These are phyloP conservation scores for Aspergillus thermomutatus DNA, from an alignment of 2,329 filamentous ascomycete genomes.

Conservation along the genomic window DNA sequence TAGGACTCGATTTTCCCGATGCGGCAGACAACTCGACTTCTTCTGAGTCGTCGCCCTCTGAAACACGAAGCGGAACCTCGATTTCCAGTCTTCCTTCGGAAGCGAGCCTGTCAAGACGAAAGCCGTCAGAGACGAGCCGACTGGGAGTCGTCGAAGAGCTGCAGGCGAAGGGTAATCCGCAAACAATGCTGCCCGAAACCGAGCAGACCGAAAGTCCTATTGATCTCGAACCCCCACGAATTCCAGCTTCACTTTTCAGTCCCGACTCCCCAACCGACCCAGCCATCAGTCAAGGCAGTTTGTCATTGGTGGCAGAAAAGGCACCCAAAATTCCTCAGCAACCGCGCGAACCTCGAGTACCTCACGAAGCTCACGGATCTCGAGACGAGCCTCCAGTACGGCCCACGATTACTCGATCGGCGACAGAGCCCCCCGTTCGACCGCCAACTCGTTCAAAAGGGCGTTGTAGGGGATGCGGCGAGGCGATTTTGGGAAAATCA, in stretches of 20 bases:
- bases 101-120: constrained; percentile 25
- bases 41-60: constrained; percentile 61
- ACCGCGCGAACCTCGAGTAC: too few species aligned
- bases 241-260: constrained; percentile 28
- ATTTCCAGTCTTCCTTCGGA: constrained; percentile 56
- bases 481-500: constrained; percentile 81
- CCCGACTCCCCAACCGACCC: constrained; percentile 50
- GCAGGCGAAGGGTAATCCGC: constrained; percentile 29
- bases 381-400: constrained; percentile 9
- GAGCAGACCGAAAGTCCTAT: constrained; percentile 32
- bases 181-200: constrained; percentile 25
- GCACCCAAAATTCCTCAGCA: constrained; percentile 8
- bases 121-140: constrained; percentile 34
- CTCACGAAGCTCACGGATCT: too few species aligned
- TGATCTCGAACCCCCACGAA: constrained; percentile 28
- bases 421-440: constrained; percentile 36
- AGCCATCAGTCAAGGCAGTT: constrained; percentile 38
- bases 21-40: constrained; percentile 62
- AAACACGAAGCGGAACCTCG: constrained; percentile 60
- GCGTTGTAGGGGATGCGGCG: constrained; percentile 76
- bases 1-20: constrained; percentile 57
- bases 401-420: constrained; percentile 10
- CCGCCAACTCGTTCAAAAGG: constrained; percentile 57
- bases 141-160: constrained; percentile 58
- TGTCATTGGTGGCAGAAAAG: constrained; percentile 33